Evolutionary conservation across 2,329 filamentous ascomycete species (phyloP).

Genomic region (Diaporthe sp.): DNA sequence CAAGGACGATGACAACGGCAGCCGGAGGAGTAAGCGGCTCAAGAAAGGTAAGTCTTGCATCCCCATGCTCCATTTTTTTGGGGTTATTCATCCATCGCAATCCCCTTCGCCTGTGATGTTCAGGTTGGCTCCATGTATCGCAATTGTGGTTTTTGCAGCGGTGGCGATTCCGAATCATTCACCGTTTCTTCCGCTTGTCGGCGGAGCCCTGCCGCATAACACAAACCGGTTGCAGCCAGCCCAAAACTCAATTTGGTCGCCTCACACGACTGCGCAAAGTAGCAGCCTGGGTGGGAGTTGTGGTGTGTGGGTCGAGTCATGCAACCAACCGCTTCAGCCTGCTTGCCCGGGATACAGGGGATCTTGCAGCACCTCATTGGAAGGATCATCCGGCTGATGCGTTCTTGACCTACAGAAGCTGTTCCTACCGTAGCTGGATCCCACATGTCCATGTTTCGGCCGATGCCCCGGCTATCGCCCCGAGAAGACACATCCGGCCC

Average conservation of each 20-base stretch:
- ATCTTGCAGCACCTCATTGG: conserved; percentile 45
- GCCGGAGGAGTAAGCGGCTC: conserved; percentile 90
- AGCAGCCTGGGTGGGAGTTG: not conserved
- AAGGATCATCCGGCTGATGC: conserved; percentile 51
- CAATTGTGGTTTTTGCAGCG: not conserved
- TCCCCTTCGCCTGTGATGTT: conserved; percentile 16
- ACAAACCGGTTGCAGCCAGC: conserved; percentile 8
- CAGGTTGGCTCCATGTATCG: not conserved
- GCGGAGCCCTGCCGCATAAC: conserved; percentile 15
- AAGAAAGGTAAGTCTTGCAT: conserved; percentile 78
- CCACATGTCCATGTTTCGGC: conserved; percentile 94
- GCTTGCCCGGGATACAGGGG: conserved; percentile 40
- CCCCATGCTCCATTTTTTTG: not conserved
- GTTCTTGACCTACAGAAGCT: conserved; percentile 60
- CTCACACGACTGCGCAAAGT: conserved; percentile 1
- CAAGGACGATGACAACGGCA: conserved; percentile 76
- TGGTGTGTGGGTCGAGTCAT: conserved; percentile 40
- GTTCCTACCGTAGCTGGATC: conserved; percentile 93
- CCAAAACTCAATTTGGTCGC: conserved; percentile 20
- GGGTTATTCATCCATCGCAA: not conserved
- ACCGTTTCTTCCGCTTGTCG: conserved; percentile 12
- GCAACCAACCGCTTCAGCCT: conserved; percentile 36
- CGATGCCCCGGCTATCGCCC: conserved; percentile 74
- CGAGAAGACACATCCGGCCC: conserved; percentile 64
- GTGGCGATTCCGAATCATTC: conserved; percentile 33